Conservation (phyloP, 192 early-diverging fungal species). For the Podochytrium sp. region DNA sequence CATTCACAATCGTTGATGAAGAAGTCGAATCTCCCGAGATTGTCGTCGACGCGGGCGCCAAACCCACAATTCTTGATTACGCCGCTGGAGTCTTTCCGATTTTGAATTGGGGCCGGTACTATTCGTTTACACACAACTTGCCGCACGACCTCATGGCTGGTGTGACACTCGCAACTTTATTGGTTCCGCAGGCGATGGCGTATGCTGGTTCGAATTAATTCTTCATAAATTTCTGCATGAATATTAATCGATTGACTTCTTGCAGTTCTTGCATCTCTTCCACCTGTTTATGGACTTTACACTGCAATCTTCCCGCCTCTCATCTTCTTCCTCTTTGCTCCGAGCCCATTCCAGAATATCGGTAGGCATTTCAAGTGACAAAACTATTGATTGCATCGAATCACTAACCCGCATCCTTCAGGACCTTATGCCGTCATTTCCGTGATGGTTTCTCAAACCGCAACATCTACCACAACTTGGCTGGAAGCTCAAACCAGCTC, state of each 20-base stretch:
- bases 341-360: conserved; percentile 30
- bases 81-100: not conserved
- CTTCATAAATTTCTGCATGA: not conserved
- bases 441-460: conserved; percentile 28
- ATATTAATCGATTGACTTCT: not conserved
- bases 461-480: conserved; percentile 2
- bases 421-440: conserved; percentile 29
- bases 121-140: not conserved
- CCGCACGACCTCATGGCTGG: conserved; percentile 24
- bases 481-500: not conserved
- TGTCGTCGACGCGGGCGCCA: conserved; percentile 76
- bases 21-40: conserved; percentile 57
- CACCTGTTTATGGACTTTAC: conserved; percentile 32
- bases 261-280: conserved; percentile 27
- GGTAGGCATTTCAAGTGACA: too few species aligned
- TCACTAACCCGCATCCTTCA: not conserved
- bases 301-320: conserved; percentile 23
- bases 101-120: not conserved
- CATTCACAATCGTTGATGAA: too few species aligned
- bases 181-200: conserved; percentile 34
- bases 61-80: conserved; percentile 31
- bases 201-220: conserved; percentile 19
- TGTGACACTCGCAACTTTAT: conserved; percentile 18
- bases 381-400: not conserved
- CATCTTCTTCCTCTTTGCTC: conserved; percentile 19